Evolutionary conservation across 1,284 basidiomycete genomes (phyloP), one percentile per base, ranked within the genome.

Genomic region (Ceratobasidium sp.): DNA sequence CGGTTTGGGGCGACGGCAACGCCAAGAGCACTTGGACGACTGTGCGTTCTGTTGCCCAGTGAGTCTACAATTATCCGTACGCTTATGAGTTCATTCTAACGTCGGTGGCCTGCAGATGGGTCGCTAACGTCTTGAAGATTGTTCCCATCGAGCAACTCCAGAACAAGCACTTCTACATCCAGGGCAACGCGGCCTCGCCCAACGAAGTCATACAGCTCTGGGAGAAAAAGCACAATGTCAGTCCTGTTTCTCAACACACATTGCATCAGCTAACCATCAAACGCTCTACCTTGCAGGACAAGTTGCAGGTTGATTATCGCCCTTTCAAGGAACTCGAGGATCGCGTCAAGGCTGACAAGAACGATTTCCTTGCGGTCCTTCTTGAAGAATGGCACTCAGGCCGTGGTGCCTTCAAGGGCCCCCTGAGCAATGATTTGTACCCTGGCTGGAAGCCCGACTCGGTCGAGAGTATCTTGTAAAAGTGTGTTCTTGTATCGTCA

Each of bases 181-280:
- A 75, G 35, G 73, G 73, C 18, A 46, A 66, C 23, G 27, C 27
- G 14, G 46, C 35, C 35, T 65, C 62, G 8, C 33, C 33, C 20
- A 65, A 65, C 30, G 73, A 75, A 7, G 38, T 75, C 33, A 50
- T 66, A 10, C 65, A 75, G 23, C 59, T 75, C 33, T 75, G 73
- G 73, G 73, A 75, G 41, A 30, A 66, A 48, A 75, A 75, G 62
- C 73, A 75, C 50, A 66, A 75, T 27, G 73, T 75, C 18, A 75
- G 62, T 75, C 16, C 30, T 27, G 18, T 27, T 23, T 41, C 20
- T 30, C 54, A 27, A 10, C 44, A 20, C 30, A 54, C 3, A 3
- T 55, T 54, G 0, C 18, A n/a, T 46, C 10, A 18, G 3, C 62
- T 38, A 54, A 54, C 23, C 16, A 18, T 1, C 5, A 44, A 48